These are phyloP conservation scores for Castanopsis chinensis DNA, from an alignment of 306 rosid genomes.

Conservation along the genomic window DNA sequence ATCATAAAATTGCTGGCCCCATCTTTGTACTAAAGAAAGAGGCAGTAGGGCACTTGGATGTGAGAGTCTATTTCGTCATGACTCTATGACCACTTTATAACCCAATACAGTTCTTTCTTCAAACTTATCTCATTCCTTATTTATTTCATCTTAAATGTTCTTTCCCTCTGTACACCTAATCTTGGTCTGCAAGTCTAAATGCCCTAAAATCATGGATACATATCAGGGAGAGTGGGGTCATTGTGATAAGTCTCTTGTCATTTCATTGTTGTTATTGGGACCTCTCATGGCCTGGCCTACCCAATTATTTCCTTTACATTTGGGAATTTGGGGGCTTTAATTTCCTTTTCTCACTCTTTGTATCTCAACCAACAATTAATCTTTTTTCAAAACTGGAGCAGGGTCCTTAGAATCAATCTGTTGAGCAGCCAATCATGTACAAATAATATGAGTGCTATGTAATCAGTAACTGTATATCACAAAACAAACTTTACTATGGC, in stretches of 20 bases:
- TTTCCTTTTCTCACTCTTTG: neutral
- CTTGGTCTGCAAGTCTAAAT: too few species aligned
- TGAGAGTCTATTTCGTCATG: neutral
- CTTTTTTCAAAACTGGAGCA: neutral
- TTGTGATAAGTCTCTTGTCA: neutral
- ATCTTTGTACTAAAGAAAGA: neutral
- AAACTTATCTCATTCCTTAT: too few species aligned
- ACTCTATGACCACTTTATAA: neutral
- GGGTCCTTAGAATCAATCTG: neutral
- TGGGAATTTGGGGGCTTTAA: neutral
- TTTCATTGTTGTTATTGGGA: neutral
- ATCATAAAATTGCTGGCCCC: slow-evolving; percentile 12
- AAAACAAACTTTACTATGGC: neutral
- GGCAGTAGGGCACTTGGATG: neutral
- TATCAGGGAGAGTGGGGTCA: neutral
- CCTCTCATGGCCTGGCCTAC: slow-evolving; percentile 1
- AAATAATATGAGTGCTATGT: neutral
- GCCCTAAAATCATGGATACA: neutral
- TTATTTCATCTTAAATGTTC: too few species aligned
- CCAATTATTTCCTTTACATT: neutral
- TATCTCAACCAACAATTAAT: neutral
- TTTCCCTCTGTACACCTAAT: too few species aligned
- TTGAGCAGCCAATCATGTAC: neutral
- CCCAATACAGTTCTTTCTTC: too few species aligned
- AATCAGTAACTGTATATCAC: neutral